A percentile compares a stretch with the other conserved stretches of the same genome.
Conservation (phyloP, 495 filamentous ascomycete species). For the Talaromyces trachyspermus region DNA sequence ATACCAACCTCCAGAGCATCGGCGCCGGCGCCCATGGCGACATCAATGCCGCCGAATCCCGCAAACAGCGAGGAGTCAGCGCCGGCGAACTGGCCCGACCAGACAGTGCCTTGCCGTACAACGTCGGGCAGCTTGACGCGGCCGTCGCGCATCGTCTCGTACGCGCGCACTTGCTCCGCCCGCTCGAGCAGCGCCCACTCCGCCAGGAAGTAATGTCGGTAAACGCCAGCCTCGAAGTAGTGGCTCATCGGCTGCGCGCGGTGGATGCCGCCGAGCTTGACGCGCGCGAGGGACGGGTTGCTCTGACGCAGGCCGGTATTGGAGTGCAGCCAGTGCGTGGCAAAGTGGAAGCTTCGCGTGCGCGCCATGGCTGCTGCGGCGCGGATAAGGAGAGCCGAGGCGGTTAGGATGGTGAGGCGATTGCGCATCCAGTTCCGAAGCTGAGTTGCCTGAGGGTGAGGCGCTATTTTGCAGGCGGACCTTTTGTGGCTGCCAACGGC, state of each 20-base stretch:
- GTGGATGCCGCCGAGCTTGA: constrained; percentile 37
- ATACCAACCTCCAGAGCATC: too few relatives aligned
- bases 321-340: constrained; percentile 19
- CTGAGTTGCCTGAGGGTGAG: background rate
- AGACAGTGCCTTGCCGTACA: too few relatives aligned
- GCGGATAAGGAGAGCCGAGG: constrained; percentile 18
- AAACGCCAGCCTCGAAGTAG: constrained; percentile 19
- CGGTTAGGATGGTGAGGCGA: constrained; percentile 24
- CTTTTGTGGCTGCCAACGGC: too few relatives aligned
- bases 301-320: background rate
- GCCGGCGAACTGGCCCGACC: too few relatives aligned
- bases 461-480: too few relatives aligned
- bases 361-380: constrained; percentile 27
- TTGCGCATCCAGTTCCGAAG: constrained; percentile 19
- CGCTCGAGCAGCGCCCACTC: too few relatives aligned
- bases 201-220: constrained; percentile 27
- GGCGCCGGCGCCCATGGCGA: too few relatives aligned
- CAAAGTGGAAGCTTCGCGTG: constrained; percentile 14
- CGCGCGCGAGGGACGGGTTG: constrained; percentile 13
- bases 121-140: too few relatives aligned
- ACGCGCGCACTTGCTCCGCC: too few relatives aligned
- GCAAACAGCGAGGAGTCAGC: too few relatives aligned
- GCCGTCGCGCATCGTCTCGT: too few relatives aligned
- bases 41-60: too few relatives aligned
- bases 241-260: constrained; percentile 36